phyloP scores from a whole-genome alignment of 1,139 yeast species.

The Diutina siamensis region DNA sequence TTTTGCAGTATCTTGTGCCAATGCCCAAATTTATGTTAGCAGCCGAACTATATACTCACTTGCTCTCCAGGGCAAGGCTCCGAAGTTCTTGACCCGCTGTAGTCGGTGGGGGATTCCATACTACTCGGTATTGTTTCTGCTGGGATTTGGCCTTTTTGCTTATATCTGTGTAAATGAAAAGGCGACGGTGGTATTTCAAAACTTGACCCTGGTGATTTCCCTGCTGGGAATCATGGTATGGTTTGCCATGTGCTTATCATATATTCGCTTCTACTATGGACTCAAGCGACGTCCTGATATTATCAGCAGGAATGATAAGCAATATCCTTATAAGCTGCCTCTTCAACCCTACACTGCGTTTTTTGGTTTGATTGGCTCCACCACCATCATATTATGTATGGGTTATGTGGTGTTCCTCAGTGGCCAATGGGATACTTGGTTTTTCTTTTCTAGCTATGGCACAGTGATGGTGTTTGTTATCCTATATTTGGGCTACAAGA shows the following conservation, averaged over 20 bases:
- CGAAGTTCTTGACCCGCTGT: constrained; percentile 47
- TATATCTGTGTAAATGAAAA: constrained; percentile 46
- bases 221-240: constrained; percentile 67
- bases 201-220: constrained; percentile 52
- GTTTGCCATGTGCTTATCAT: constrained; percentile 73
- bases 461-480: constrained; percentile 43
- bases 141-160: constrained; percentile 44
- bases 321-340: constrained; percentile 71
- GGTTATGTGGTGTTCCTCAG: constrained; percentile 60
- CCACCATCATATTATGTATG: constrained; percentile 45
- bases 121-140: constrained; percentile 48
- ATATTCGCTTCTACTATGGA: constrained; percentile 59
- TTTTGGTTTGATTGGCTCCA: constrained; percentile 49
- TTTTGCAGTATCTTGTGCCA: constrained; percentile 69
- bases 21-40: constrained; percentile 67
- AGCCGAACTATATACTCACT: constrained; percentile 70
- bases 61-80: constrained; percentile 61
- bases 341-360: constrained; percentile 69
- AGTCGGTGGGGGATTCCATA: constrained; percentile 64
- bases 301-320: constrained; percentile 45
- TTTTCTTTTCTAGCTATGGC: constrained; percentile 61
- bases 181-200: constrained; percentile 56
- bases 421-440: constrained; percentile 50
- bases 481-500: constrained; percentile 45
- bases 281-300: constrained; percentile 56